Percentiles rank a stretch among this genome's conserved stretches.
Conservation (phyloP, 805 yeast genomes). For the Wickerhamiella lipophila region DNA sequence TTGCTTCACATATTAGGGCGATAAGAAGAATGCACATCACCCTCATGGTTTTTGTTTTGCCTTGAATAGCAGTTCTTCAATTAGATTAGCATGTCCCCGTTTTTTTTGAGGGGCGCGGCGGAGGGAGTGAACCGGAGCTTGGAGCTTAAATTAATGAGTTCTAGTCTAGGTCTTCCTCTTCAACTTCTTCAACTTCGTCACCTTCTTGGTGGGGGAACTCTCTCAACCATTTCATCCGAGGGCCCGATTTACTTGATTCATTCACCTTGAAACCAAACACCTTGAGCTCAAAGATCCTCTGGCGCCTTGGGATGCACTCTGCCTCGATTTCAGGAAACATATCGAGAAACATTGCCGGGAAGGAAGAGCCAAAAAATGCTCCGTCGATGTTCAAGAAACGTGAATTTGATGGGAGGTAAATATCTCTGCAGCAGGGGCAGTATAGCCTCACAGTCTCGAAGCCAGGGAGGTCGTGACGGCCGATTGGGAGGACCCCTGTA, state of each 20-base stretch:
- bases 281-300: constrained; percentile 45
- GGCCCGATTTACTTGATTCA: constrained; percentile 65
- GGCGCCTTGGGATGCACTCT: constrained; percentile 50
- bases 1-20: no score
- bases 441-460: constrained; percentile 81
- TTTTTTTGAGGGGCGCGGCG: no score
- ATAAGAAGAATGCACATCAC: not conserved
- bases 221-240: constrained; percentile 94
- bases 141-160: not conserved
- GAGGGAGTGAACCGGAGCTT: not conserved
- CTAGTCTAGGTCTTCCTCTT: not conserved
- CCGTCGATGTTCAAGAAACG: constrained; percentile 85
- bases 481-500: constrained; percentile 82
- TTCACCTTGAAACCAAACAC: constrained; percentile 79
- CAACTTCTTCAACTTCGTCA: constrained; percentile 6
- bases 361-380: constrained; percentile 91
- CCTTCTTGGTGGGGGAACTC: constrained; percentile 53
- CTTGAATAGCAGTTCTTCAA: not conserved
- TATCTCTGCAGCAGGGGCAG: constrained; percentile 90
- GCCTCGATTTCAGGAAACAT: constrained; percentile 83
- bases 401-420: constrained; percentile 78
- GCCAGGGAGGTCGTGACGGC: constrained; percentile 82
- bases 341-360: constrained; percentile 83
- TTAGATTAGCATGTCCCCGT: not conserved
- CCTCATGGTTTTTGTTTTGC: not conserved